These are phyloP conservation scores for Babesia microti DNA, from an alignment of 169 alveolate species.

Conservation along the genomic window DNA sequence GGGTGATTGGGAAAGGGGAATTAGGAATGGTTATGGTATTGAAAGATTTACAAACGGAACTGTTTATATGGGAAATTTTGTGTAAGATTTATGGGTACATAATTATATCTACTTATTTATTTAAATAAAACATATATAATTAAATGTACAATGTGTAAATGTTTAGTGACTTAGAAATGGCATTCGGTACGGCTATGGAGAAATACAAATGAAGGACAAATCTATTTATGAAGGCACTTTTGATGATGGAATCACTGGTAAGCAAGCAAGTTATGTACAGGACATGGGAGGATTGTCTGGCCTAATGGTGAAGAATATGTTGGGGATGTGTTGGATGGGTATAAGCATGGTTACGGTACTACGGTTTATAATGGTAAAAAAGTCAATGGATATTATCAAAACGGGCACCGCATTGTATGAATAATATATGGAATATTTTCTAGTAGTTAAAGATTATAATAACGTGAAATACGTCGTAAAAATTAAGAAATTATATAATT, in stretches of 20 bases:
- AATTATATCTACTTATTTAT: not conserved
- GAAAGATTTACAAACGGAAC: conserved; percentile 62
- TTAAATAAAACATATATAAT: not conserved
- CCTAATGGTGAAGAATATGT: conserved; percentile 31
- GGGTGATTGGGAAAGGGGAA: conserved; percentile 53
- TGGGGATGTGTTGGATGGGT: conserved; percentile 28
- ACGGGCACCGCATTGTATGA: not conserved
- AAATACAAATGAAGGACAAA: conserved; percentile 22
- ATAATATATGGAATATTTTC: not conserved
- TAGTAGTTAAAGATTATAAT: not conserved
- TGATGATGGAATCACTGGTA: conserved; percentile 11
- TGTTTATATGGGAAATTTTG: conserved; percentile 47
- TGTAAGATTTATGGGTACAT: conserved; percentile 1
- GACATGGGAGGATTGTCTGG: conserved; percentile 42
- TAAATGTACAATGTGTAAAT: not conserved
- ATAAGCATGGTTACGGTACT: conserved; percentile 27
- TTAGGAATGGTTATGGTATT: conserved; percentile 62
- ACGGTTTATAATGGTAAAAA: not conserved
- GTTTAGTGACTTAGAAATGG: conserved; percentile 5
- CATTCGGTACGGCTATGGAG: conserved; percentile 38
- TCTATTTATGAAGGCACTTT: conserved; percentile 36
- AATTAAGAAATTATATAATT: not conserved
- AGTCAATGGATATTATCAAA: not conserved
- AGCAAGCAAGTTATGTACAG: not conserved
- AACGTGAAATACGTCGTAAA: not conserved